Conservation (phyloP, 805 yeast genomes). For the Starmerella floris region DNA sequence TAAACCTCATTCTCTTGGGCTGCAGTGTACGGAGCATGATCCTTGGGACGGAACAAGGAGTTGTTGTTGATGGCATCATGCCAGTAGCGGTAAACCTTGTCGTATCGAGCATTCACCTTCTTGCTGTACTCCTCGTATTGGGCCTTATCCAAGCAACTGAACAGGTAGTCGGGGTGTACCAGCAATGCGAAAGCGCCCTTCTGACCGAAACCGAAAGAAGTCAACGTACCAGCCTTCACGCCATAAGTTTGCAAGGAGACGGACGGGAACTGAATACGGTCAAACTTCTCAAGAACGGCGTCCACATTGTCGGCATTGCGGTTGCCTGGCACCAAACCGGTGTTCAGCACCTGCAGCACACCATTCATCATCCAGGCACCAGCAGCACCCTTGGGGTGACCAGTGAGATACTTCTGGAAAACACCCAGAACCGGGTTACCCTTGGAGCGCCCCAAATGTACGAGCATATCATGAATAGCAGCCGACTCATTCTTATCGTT, state of each 20-base stretch:
- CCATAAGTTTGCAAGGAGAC: conserved; percentile 91
- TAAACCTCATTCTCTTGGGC: conserved; percentile 82
- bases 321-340: conserved; percentile 96
- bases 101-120: conserved; percentile 70
- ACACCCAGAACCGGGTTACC: conserved; percentile 98
- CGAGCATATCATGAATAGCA: conserved; percentile 82
- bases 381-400: conserved; percentile 99
- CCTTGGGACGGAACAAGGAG: conserved; percentile 85
- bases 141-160: conserved; percentile 58
- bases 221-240: conserved; percentile 89
- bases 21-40: conserved; percentile 79
- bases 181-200: conserved; percentile 95
- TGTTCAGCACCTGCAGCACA: conserved; percentile 79
- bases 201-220: conserved; percentile 98
- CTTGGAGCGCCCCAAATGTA: conserved; percentile 87
- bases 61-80: conserved; percentile 88
- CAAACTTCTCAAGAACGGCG: conserved; percentile 63
- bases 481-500: conserved; percentile 96
- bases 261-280: conserved; percentile 86
- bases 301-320: conserved; percentile 97
- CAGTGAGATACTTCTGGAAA: conserved; percentile 97
- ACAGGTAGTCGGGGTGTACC: conserved; percentile 86
- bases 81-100: conserved; percentile 83
- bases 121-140: conserved; percentile 58
- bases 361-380: conserved; percentile 99